Conservation (phyloP, 2,329 filamentous ascomycete species). For the Pezicula neosporulosa region DNA sequence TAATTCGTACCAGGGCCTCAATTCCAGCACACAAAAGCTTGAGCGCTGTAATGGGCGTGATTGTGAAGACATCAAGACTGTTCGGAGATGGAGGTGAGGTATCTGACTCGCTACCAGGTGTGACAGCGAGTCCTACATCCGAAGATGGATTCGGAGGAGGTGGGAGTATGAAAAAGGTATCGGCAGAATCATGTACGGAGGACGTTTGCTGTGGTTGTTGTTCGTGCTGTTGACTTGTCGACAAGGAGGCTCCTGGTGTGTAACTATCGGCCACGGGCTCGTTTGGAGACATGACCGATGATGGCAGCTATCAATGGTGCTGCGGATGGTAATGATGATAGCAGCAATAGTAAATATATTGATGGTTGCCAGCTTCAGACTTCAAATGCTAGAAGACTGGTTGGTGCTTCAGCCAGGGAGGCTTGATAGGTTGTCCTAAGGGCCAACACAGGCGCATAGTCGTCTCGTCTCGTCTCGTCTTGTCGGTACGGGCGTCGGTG, state of each 20-base stretch:
- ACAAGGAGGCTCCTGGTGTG: neutral
- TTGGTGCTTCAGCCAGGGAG: neutral
- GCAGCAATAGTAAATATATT: too few relatives aligned
- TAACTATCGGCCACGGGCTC: neutral
- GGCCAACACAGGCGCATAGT: slow-evolving; percentile 1
- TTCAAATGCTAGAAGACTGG: neutral
- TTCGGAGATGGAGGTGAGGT: slow-evolving; percentile 28
- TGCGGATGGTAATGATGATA: too few relatives aligned
- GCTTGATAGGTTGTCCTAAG: neutral
- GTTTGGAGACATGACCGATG: too few relatives aligned
- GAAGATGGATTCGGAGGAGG: slow-evolving; percentile 26
- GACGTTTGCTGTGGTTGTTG: neutral
- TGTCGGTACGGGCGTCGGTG: neutral
- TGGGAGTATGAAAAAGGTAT: slow-evolving; percentile 22
- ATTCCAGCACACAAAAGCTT: slow-evolving; percentile 72
- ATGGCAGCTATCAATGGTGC: too few relatives aligned
- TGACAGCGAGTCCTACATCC: slow-evolving; percentile 23
- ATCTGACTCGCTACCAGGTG: slow-evolving; percentile 17
- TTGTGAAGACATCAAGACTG: slow-evolving; percentile 66
- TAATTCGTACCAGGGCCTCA: slow-evolving; percentile 67
- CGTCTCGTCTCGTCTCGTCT: neutral
- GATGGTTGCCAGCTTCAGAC: neutral
- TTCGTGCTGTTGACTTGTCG: neutral
- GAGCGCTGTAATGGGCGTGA: slow-evolving; percentile 72
- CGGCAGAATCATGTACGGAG: slow-evolving; percentile 28